Percentiles rank a stretch among this genome's conserved stretches.
phyloP scores from a whole-genome alignment of 257 asterid genomes.

The Haberlea rhodopensis region DNA sequence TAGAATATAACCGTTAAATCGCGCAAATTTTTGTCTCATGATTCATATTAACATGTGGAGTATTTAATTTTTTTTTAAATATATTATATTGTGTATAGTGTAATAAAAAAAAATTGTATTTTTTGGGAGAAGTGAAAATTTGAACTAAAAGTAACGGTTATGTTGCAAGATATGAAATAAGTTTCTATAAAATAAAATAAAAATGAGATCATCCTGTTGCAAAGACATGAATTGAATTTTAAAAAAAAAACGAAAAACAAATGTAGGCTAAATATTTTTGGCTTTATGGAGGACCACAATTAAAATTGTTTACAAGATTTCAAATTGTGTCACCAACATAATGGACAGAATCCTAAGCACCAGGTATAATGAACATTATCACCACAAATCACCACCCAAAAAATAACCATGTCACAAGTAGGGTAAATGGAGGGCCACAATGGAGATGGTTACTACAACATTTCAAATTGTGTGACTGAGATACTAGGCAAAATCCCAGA shows the following conservation, averaged over 20 bases:
- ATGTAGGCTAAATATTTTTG: too few relatives aligned
- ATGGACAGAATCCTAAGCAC: too few relatives aligned
- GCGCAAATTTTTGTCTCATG: not conserved
- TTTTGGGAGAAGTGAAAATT: not conserved
- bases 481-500: slow-evolving; percentile 6
- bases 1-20: too few relatives aligned
- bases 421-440: slow-evolving; percentile 1
- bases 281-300: too few relatives aligned
- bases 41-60: not conserved
- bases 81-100: not conserved
- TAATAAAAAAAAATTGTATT: not conserved
- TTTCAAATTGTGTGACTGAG: not conserved
- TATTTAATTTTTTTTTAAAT: too few relatives aligned
- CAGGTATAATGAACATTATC: not conserved
- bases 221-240: too few relatives aligned
- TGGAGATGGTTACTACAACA: not conserved
- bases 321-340: too few relatives aligned
- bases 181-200: too few relatives aligned
- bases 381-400: slow-evolving; percentile 7
- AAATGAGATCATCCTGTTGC: too few relatives aligned
- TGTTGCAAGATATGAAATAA: not conserved
- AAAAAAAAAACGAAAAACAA: too few relatives aligned
- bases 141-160: too few relatives aligned
- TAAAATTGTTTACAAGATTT: too few relatives aligned
- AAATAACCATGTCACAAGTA: not conserved